These are phyloP conservation scores for Phlebiopsis flavidoalba DNA, from an alignment of 768 basidiomycete species.

Conservation along the genomic window DNA sequence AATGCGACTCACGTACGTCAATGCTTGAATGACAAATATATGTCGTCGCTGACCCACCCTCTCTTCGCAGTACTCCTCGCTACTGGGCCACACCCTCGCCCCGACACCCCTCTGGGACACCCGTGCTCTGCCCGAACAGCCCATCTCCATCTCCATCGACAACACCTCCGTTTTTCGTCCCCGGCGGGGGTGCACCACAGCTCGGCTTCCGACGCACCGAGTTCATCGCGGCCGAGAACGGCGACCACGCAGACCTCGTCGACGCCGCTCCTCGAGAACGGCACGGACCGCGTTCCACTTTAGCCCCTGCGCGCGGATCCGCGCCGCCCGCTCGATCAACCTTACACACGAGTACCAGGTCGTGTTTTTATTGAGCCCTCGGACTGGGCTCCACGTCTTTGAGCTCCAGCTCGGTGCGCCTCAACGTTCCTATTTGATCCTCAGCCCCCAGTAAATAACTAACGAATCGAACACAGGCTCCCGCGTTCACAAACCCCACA, in stretches of 20 bases:
- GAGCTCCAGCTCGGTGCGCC: constrained; percentile 50
- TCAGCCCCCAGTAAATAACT: too few species aligned
- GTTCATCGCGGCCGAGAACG: constrained; percentile 44
- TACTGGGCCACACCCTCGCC: constrained; percentile 31
- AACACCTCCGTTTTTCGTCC: constrained; percentile 51
- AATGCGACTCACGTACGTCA: constrained; percentile 45
- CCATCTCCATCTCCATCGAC: constrained; percentile 48
- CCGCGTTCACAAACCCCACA: constrained; percentile 50
- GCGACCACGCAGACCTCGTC: constrained; percentile 33
- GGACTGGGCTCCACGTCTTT: constrained; percentile 52
- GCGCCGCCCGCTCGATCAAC: constrained; percentile 41
- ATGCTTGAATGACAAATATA: too few species aligned
- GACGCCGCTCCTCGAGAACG: constrained; percentile 36
- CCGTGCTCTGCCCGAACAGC: constrained; percentile 35
- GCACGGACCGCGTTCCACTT: constrained; percentile 46
- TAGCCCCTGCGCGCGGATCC: constrained; percentile 39
- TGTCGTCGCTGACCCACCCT: background rate
- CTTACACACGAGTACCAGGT: constrained; percentile 57
- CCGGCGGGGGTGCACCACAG: constrained; percentile 45
- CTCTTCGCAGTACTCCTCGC: constrained; percentile 34
- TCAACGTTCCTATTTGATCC: too few species aligned
- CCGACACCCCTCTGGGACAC: constrained; percentile 51
- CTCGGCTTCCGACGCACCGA: constrained; percentile 56
- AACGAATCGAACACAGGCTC: too few species aligned
- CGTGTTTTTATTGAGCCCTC: constrained; percentile 57